These are phyloP conservation scores for Centrapalus pauciflorus DNA, from an alignment of 129 eudicot species.

Conservation along the genomic window DNA sequence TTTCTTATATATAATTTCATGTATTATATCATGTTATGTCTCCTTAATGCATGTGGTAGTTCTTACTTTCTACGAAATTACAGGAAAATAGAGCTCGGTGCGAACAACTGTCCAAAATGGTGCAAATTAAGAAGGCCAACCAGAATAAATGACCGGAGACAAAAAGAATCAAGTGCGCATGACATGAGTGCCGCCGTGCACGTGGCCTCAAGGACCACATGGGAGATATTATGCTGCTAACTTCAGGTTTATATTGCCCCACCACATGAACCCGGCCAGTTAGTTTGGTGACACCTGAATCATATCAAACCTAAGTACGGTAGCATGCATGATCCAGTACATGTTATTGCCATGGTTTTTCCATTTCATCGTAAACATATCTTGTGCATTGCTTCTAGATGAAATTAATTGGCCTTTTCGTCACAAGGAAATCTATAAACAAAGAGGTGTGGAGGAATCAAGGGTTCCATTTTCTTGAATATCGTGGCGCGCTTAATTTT, in stretches of 20 bases:
- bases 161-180: constrained; percentile 5
- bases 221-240: no score
- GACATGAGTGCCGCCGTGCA: constrained; percentile 2
- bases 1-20: not conserved
- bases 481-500: no score
- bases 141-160: not conserved
- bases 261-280: not conserved
- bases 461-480: not conserved
- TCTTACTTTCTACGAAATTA: not conserved
- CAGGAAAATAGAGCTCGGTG: not conserved
- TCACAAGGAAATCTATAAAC: not conserved
- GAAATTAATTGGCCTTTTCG: constrained; percentile 1
- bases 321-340: not conserved
- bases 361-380: not conserved
- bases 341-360: not conserved
- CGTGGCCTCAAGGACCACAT: not conserved
- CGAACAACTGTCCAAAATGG: not conserved
- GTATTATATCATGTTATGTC: not conserved
- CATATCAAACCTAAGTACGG: not conserved
- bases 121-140: not conserved
- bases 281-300: not conserved
- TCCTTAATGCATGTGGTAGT: not conserved
- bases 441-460: not conserved
- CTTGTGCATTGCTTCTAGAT: not conserved
- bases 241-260: not conserved